Evolutionary conservation across 2,329 filamentous ascomycete species (phyloP).

Genomic region (Arthrinium phaeospermum): DNA sequence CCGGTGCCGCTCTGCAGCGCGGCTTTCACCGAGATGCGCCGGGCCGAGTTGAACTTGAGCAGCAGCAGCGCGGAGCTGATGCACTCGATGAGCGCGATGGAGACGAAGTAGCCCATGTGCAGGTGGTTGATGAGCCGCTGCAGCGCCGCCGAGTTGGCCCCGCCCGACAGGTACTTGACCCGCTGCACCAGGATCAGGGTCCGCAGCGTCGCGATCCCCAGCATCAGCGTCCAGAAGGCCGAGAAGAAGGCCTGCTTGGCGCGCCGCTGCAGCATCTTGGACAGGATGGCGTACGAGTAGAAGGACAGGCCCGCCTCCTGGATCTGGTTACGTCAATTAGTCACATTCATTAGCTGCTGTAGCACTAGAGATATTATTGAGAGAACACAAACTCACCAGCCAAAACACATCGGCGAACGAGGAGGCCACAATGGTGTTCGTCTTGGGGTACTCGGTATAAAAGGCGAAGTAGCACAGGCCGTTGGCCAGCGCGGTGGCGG

Average conservation of each 20-base stretch:
- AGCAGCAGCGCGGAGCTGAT: constrained; percentile 47
- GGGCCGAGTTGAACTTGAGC: constrained; percentile 42
- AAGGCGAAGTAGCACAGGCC: constrained; percentile 51
- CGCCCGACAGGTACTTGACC: constrained; percentile 37
- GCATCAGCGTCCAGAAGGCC: constrained; percentile 63
- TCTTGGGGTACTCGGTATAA: constrained; percentile 37
- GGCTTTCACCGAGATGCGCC: constrained; percentile 38
- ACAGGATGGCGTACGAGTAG: constrained; percentile 59
- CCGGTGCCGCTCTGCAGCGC: constrained; percentile 29
- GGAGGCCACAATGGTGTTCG: constrained; percentile 41
- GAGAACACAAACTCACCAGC: constrained; percentile 38
- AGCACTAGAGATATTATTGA: not conserved
- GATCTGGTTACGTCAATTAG: constrained; percentile 34
- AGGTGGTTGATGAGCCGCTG: constrained; percentile 44
- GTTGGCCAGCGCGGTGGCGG: constrained; percentile 47
- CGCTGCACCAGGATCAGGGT: constrained; percentile 43
- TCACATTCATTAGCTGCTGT: not conserved
- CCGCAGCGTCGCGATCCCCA: constrained; percentile 56
- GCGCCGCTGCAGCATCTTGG: constrained; percentile 53
- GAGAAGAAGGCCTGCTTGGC: constrained; percentile 50
- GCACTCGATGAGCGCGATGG: constrained; percentile 48
- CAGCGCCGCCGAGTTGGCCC: constrained; percentile 24
- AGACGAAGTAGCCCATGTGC: constrained; percentile 49
- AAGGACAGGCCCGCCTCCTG: constrained; percentile 52
- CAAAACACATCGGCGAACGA: constrained; percentile 47